Percentiles rank a stretch among this genome's conserved stretches.
These are phyloP conservation scores for Brassica carinata DNA, from an alignment of 345 rosid species.

Conservation along the genomic window DNA sequence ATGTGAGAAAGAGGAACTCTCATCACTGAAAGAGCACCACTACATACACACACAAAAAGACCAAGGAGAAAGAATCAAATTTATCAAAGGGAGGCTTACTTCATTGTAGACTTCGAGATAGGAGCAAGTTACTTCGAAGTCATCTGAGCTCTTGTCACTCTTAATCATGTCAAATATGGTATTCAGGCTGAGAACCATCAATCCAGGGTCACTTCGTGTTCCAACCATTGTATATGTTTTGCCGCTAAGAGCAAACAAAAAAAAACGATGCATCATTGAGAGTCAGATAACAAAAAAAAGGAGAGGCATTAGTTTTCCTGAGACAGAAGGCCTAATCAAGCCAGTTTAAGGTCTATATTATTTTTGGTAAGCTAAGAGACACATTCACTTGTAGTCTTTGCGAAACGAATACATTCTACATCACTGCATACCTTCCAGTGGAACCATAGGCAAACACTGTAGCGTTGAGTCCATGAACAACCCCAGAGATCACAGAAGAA, in stretches of 20 bases:
- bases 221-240: constrained; percentile 99
- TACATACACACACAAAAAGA: neutral
- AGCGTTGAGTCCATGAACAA: constrained; percentile 91
- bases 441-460: constrained; percentile 97
- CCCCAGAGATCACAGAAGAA: constrained; percentile 72
- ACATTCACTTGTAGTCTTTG: neutral
- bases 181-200: constrained; percentile 93
- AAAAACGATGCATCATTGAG: neutral
- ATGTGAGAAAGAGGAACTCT: neutral
- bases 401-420: neutral
- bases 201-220: constrained; percentile 82
- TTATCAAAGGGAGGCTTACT: constrained; percentile 46
- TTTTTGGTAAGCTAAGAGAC: neutral
- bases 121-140: constrained; percentile 86
- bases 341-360: neutral
- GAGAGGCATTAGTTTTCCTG: constrained; percentile 2
- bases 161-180: constrained; percentile 77
- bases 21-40: neutral
- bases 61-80: neutral
- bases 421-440: constrained; percentile 78
- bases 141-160: constrained; percentile 66
- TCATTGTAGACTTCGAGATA: constrained; percentile 97
- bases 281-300: constrained; percentile 11
- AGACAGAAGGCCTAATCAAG: constrained; percentile 10
- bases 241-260: constrained; percentile 55